Evolutionary conservation across 495 filamentous ascomycete species (phyloP).

Genomic region (Margaritispora aquatica): DNA sequence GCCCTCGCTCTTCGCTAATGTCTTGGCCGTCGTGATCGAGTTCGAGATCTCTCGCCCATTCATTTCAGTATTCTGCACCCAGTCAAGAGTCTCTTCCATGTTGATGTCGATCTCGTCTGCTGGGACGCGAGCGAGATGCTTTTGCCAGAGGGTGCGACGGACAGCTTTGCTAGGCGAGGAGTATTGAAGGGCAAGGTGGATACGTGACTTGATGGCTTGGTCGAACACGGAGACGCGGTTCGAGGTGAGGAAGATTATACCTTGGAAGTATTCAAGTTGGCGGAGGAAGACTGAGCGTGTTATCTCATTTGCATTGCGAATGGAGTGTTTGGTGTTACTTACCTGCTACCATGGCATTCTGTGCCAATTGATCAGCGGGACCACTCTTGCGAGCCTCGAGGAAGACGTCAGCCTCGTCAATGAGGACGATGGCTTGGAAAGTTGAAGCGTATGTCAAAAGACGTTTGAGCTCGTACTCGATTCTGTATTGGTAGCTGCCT

Average conservation of each 20-base stretch:
- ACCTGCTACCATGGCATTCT: constrained; percentile 13
- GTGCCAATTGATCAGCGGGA: not conserved
- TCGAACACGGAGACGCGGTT: constrained; percentile 66
- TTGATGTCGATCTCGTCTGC: constrained; percentile 45
- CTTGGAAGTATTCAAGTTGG: constrained; percentile 57
- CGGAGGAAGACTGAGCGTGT: constrained; percentile 62
- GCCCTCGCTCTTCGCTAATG: constrained; percentile 7
- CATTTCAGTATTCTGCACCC: constrained; percentile 58
- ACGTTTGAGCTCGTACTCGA: constrained; percentile 10
- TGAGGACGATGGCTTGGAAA: constrained; percentile 31
- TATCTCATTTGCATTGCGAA: constrained; percentile 67
- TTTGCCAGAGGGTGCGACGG: constrained; percentile 74
- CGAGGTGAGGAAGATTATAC: constrained; percentile 72
- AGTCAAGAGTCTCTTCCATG: constrained; percentile 56
- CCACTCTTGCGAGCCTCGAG: constrained; percentile 32
- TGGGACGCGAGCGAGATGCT: constrained; percentile 51
- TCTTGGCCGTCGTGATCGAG: constrained; percentile 3
- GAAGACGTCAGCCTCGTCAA: constrained; percentile 38
- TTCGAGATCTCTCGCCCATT: constrained; percentile 71
- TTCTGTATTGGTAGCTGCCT: constrained; percentile 1
- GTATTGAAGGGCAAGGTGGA: constrained; percentile 67
- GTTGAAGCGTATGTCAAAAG: constrained; percentile 10
- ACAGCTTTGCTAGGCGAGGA: constrained; percentile 63
- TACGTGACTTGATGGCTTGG: constrained; percentile 49
- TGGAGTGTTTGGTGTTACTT: constrained; percentile 35